Evolutionary conservation across 1,139 yeast species (phyloP).

Genomic region (Yamadazyma friedrichii): DNA sequence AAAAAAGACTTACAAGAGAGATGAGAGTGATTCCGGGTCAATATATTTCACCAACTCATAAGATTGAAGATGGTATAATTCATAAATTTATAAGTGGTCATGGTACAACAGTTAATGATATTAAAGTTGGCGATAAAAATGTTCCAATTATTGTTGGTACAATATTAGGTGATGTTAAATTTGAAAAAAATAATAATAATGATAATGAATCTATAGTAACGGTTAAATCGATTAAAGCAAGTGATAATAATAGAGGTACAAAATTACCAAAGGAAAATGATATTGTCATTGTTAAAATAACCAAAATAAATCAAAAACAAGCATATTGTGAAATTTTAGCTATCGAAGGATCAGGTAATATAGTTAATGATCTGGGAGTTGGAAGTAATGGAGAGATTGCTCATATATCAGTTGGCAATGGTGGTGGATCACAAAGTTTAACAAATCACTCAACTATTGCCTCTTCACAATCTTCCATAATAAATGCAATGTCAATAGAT

Average conservation of each 20-base stretch:
- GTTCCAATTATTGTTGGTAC: slow-evolving; percentile 64
- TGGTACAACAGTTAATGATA: slow-evolving; percentile 37
- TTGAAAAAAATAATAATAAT: slow-evolving; percentile 1
- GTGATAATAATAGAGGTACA: slow-evolving; percentile 26
- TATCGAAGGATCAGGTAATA: slow-evolving; percentile 65
- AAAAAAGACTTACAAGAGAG: not conserved
- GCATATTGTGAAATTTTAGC: slow-evolving; percentile 83
- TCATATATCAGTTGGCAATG: slow-evolving; percentile 40
- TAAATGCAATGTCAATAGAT: slow-evolving; percentile 53
- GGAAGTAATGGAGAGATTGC: slow-evolving; percentile 59
- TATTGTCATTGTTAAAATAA: slow-evolving; percentile 73
- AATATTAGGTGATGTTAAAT: slow-evolving; percentile 55
- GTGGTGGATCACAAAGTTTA: slow-evolving; percentile 54
- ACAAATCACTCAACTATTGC: slow-evolving; percentile 48
- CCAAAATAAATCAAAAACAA: slow-evolving; percentile 64
- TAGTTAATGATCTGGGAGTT: slow-evolving; percentile 61
- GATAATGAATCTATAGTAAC: slow-evolving; percentile 23
- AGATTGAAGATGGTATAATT: slow-evolving; percentile 22
- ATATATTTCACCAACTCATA: slow-evolving; percentile 38
- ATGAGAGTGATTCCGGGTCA: slow-evolving; percentile 74
- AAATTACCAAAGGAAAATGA: slow-evolving; percentile 84
- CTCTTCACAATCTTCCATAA: slow-evolving; percentile 31
- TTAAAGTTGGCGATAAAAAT: slow-evolving; percentile 24
- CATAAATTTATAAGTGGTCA: slow-evolving; percentile 33
- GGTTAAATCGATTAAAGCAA: slow-evolving; percentile 16